Evolutionary conservation across 2,329 filamentous ascomycete genomes (phyloP), one percentile per base, ranked within the genome.

Genomic region (Metarhizium rileyi): DNA sequence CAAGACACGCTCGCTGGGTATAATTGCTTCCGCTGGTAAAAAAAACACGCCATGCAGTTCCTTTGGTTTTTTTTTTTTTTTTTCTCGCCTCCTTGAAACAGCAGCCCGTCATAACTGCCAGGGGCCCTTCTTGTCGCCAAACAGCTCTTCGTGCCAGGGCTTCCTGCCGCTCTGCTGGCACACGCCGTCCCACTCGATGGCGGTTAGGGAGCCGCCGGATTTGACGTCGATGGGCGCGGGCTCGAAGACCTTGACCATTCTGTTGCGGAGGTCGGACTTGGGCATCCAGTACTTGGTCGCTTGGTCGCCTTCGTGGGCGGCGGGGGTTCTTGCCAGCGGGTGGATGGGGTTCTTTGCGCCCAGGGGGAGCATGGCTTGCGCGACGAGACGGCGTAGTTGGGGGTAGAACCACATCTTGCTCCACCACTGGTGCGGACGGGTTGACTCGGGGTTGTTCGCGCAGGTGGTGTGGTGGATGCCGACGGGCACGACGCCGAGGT

Each of bases 401-500:
- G 61, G 57, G 49, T 65, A 56, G 53, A 64, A 68, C 66, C 66
- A 68, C 60, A 62, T 68, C 48, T 55, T 60, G 47, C 54, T 54
- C 66, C 66, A 68, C 65, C 65, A 68, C 23, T 65, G 46, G 47
- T 57, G 57, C 3, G 68, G 48, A 4, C 66, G 57, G 49, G 53
- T 61, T 4, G 57, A 46, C 52, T 68, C 67, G 44, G 64, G 57
- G 5, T 60, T 60, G 12, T 57, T 51, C 26, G 63, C 50, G 56
- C 65, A 66, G n/a, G 64, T 64, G 54, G 68, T 65, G 50, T 68
- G 66, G 47, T 68, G 65, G 44, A 68, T 66, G 8, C 63, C 66
- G 14, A 67, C 60, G 25, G 66, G 66, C 1, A 62, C 60, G 18
- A 57, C 57, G 27, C 66, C 66, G 18, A 66, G 66, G 57, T 59